Percentiles rank a stretch among this genome's conserved stretches.
Conservation (phyloP, 2,329 filamentous ascomycete genomes). For the Aspergillus carbonarius region DNA sequence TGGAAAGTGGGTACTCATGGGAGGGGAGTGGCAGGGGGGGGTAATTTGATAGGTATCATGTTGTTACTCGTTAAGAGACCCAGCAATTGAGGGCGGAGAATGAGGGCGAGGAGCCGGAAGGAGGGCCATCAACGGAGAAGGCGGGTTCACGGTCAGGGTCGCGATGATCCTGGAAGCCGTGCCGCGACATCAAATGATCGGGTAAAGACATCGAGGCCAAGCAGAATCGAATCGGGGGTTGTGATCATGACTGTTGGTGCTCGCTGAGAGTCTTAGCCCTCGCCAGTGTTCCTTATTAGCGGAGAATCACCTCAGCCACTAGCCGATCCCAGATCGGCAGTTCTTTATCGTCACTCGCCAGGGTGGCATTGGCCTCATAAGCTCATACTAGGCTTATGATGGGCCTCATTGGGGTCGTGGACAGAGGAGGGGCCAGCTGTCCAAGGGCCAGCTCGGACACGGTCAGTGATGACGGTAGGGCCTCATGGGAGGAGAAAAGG, state of each 20-base stretch:
- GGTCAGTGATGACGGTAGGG: neutral
- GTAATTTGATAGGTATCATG: neutral
- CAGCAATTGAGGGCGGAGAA: too few relatives aligned
- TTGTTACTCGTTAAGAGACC: neutral
- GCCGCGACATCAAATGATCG: constrained; percentile 1
- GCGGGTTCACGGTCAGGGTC: neutral
- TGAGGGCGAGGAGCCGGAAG: too few relatives aligned
- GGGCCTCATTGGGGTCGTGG: neutral
- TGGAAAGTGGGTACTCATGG: neutral
- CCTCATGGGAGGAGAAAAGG: neutral
- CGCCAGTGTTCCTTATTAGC: constrained; percentile 2
- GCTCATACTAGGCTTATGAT: neutral
- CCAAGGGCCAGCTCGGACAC: neutral
- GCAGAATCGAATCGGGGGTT: neutral
- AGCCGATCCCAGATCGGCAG: constrained; percentile 17
- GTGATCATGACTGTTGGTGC: constrained; percentile 1
- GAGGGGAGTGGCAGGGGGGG: neutral
- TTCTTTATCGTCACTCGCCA: constrained; percentile 21
- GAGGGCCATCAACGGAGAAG: neutral
- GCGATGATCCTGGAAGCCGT: neutral
- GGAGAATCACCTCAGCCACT: constrained; percentile 12
- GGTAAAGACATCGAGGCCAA: neutral
- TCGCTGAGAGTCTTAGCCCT: neutral
- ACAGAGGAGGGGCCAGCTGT: neutral
- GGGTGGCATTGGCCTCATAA: neutral